Conservation (phyloP, 2,329 filamentous ascomycete species). For the Colletotrichum simmondsii region DNA sequence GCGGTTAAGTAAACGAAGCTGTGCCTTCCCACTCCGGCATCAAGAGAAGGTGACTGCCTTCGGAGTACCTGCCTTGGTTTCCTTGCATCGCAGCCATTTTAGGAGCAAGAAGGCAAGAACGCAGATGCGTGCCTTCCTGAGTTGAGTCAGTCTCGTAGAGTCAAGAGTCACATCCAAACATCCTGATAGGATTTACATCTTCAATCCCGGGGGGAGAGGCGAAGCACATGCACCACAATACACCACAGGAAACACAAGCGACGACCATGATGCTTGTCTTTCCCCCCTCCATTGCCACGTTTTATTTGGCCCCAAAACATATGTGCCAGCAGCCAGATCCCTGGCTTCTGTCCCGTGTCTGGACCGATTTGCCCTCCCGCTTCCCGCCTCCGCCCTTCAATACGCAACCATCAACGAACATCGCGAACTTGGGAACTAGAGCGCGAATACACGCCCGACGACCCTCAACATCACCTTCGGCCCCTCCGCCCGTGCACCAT, state of each 20-base stretch:
- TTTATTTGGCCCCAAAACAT: background rate
- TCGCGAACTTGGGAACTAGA: background rate
- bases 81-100: no score
- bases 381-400: background rate
- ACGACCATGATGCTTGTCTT: background rate
- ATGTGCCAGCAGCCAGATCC: background rate
- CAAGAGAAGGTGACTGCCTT: background rate
- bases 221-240: background rate
- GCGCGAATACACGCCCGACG: background rate
- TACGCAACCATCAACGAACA: background rate
- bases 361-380: background rate
- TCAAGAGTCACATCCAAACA: no score
- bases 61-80: no score
- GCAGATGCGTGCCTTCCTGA: no score
- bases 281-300: constrained; percentile 1
- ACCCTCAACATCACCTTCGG: background rate
- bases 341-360: background rate
- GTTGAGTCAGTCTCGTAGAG: no score
- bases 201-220: background rate
- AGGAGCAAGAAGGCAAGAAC: no score
- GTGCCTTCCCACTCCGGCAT: background rate
- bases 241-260: background rate
- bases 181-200: no score
- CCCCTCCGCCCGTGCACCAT: constrained; percentile 4
- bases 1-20: background rate